Base-by-base conservation (phyloP, 2,329 filamentous ascomycete genomes). In the Colletotrichum siamense region DNA sequence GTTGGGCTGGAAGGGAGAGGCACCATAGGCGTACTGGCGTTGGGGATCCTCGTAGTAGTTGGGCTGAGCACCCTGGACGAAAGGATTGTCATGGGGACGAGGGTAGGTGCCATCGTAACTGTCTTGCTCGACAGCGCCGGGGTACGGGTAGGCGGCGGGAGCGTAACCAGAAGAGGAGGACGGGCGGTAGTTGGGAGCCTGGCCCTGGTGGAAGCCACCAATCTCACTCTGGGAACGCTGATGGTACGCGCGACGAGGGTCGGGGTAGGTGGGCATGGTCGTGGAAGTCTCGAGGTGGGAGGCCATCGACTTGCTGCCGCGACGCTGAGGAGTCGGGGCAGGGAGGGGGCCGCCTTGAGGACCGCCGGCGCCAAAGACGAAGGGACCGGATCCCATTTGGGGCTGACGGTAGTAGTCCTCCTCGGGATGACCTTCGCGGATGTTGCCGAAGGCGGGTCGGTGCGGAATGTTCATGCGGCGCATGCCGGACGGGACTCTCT, bases 401-500 rank as follows among this genome's bases (percentile, higher is more conserved):
- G 77, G 76, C 5, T 74, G 77, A 28, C 69, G 76, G 66, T 79
- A 82, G 68, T 81, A 82, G 18, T 79, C 77, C 16, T 82, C 81
- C 66, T 83, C 81, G 4, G 80, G 78, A 9, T 81, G 80, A 63
- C 79, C 80, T 78, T 85, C 84, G 39, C 82, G 83, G 70, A 84
- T 85, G 55, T 83, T 80, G 8, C 78, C 79, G 69, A 84, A 85
- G 18, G 80, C 80, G 55, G 76, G 66, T 57, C 68, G n/a, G 10
- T 77, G 75, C 18, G 75, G 75, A 6, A 77, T 74, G 55, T 79
- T 71, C 34, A 79, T 79, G 24, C 78, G 78, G 65, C 79, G 80
- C 63, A 80, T 79, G 66, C 65, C 71, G 28, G 71, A 74, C 10
- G 71, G 71, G 49, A 74, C 71, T 34, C 75, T 59, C 18, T 65